These are phyloP conservation scores for Borovskyia barvae DNA, from an alignment of 208 protist species.

Conservation along the genomic window DNA sequence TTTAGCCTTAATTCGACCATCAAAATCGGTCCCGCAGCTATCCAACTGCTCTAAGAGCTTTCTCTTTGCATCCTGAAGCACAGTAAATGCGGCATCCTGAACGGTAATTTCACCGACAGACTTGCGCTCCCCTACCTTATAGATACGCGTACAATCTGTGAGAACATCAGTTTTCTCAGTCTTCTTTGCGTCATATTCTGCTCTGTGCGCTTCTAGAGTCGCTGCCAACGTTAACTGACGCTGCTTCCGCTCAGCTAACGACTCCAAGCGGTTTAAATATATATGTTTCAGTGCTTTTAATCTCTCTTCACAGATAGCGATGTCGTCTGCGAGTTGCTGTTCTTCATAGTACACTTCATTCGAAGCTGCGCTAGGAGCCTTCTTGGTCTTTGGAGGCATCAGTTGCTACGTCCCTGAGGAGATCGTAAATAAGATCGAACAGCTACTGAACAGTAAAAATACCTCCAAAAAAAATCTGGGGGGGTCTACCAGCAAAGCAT, in stretches of 20 bases:
- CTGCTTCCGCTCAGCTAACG: conserved; percentile 30
- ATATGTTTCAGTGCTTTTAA: conserved; percentile 61
- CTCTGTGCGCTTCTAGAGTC: conserved; percentile 24
- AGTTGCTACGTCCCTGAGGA: no score
- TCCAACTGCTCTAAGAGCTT: conserved; percentile 54
- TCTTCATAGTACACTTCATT: conserved; percentile 58
- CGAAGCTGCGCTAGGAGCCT: conserved; percentile 13
- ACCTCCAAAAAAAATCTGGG: conserved; percentile 2
- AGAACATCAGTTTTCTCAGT: conserved; percentile 79
- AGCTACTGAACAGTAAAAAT: conserved; percentile 5
- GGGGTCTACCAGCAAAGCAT: background rate
- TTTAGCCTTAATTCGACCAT: conserved; percentile 60
- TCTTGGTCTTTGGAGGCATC: conserved; percentile 26
- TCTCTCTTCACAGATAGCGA: conserved; percentile 39
- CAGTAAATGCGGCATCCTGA: conserved; percentile 54
- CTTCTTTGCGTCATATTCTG: conserved; percentile 26
- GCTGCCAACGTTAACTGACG: conserved; percentile 38
- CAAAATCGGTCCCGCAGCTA: conserved; percentile 44
- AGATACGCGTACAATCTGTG: conserved; percentile 79
- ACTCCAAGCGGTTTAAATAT: conserved; percentile 54
- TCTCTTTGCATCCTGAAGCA: conserved; percentile 60
- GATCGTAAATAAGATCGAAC: no score
- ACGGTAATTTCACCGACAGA: conserved; percentile 49
- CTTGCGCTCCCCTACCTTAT: conserved; percentile 77
- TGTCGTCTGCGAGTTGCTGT: conserved; percentile 65